Conservation (phyloP, 495 filamentous ascomycete species). For the Trichoderma asperelloides region DNA sequence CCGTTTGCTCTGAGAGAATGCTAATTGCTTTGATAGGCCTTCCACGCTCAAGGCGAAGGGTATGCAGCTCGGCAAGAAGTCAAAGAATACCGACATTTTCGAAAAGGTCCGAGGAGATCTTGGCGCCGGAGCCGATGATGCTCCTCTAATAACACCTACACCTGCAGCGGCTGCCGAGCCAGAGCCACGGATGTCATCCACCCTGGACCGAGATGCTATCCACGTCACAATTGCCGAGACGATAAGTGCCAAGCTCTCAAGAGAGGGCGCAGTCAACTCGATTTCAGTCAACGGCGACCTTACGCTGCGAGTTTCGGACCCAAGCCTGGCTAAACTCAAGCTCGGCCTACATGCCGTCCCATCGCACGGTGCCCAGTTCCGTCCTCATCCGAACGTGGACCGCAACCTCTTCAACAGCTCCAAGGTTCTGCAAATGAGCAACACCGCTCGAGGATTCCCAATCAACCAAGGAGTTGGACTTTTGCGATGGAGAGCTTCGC, state of each 20-base stretch:
- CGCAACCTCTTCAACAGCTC: conserved; percentile 68
- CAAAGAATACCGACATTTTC: conserved; percentile 91
- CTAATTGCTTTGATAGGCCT: conserved; percentile 26
- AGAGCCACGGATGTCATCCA: conserved; percentile 53
- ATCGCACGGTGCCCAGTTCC: conserved; percentile 74
- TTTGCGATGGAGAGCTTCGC: conserved; percentile 74
- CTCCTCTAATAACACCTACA: conserved; percentile 60
- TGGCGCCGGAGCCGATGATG: conserved; percentile 66
- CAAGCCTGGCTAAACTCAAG: conserved; percentile 78
- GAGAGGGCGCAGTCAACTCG: conserved; percentile 74
- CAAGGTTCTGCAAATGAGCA: conserved; percentile 76
- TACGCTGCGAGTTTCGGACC: conserved; percentile 78
- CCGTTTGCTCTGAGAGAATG: background rate
- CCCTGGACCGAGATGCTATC: conserved; percentile 67
- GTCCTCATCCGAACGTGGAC: conserved; percentile 92
- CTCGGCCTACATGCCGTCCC: conserved; percentile 66
- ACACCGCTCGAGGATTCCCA: conserved; percentile 77
- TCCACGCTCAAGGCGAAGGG: conserved; percentile 80
- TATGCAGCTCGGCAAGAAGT: conserved; percentile 98
- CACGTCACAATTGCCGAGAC: conserved; percentile 79
- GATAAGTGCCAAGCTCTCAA: conserved; percentile 76
- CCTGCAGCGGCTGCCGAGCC: conserved; percentile 38
- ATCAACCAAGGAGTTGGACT: conserved; percentile 84
- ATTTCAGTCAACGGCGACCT: conserved; percentile 87
- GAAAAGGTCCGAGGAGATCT: conserved; percentile 87